Evolutionary conservation across 441 rosid genomes (phyloP).

Genomic region (Erodium moschatum): DNA sequence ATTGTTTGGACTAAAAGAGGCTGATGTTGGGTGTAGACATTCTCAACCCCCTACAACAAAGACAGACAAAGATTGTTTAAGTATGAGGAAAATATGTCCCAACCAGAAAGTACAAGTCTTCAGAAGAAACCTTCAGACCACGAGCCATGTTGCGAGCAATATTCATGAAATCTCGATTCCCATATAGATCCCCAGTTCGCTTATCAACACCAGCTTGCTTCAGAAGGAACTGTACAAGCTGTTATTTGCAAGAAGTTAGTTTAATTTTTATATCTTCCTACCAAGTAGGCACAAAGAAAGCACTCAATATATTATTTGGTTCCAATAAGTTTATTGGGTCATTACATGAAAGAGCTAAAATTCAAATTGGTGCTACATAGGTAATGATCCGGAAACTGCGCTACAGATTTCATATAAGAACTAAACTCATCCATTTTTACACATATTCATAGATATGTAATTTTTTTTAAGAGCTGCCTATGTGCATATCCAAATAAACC

Average conservation of each 20-base stretch:
- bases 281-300: slow-evolving; percentile 5
- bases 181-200: slow-evolving; percentile 86
- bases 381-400: neutral
- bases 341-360: no score
- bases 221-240: slow-evolving; percentile 88
- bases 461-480: neutral
- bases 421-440: neutral
- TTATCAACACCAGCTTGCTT: slow-evolving; percentile 93
- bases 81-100: slow-evolving; percentile 4
- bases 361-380: no score
- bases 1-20: slow-evolving; percentile 86
- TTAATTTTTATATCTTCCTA: neutral
- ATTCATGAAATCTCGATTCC: slow-evolving; percentile 81
- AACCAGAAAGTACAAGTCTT: slow-evolving; percentile 15
- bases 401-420: neutral
- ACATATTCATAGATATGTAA: neutral
- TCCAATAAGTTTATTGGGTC: no score
- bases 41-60: slow-evolving; percentile 69
- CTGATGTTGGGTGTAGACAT: slow-evolving; percentile 96
- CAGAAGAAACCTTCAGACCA: slow-evolving; percentile 68
- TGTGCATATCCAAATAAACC: slow-evolving; percentile 5
- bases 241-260: slow-evolving; percentile 29
- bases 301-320: slow-evolving; percentile 4
- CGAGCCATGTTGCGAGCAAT: slow-evolving; percentile 99
- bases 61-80: slow-evolving; percentile 13